Evolutionary conservation across 371 early-diverging fungal genomes (phyloP).

Genomic region (Haplosporangium sp.): DNA sequence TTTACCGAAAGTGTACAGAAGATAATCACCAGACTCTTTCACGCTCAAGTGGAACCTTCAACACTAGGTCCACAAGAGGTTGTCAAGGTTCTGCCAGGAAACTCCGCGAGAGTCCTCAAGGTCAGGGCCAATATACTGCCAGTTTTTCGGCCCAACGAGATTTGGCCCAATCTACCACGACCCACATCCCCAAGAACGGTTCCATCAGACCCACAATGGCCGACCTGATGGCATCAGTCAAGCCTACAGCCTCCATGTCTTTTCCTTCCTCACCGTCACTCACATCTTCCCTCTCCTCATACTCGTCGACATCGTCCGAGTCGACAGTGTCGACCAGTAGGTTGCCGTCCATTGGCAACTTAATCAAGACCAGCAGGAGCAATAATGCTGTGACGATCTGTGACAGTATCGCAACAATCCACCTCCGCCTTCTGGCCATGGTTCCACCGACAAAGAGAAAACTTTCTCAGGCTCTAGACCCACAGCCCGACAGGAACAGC

Average conservation of each 20-base stretch:
- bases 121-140: conserved; percentile 1
- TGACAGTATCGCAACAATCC: conserved; percentile 11
- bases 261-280: conserved; percentile 27
- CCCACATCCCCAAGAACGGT: background rate
- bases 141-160: background rate
- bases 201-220: conserved; percentile 13
- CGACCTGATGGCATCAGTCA: conserved; percentile 21
- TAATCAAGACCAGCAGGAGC: conserved; percentile 13
- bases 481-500: background rate
- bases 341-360: conserved; percentile 13
- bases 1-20: conserved; percentile 43
- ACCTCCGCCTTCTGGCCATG: conserved; percentile 2
- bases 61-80: conserved; percentile 8
- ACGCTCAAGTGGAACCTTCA: background rate
- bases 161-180: too few relatives aligned
- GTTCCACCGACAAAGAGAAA: conserved; percentile 5
- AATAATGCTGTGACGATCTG: conserved; percentile 11
- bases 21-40: conserved; percentile 9
- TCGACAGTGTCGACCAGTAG: conserved; percentile 15
- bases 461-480: conserved; percentile 3
- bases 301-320: conserved; percentile 15
- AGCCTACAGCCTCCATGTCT: conserved; percentile 8
- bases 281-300: conserved; percentile 19
- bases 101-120: background rate
- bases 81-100: conserved; percentile 11